Base-by-base conservation (phyloP, 306 rosid genomes). In the Echinosophora koreensis region DNA sequence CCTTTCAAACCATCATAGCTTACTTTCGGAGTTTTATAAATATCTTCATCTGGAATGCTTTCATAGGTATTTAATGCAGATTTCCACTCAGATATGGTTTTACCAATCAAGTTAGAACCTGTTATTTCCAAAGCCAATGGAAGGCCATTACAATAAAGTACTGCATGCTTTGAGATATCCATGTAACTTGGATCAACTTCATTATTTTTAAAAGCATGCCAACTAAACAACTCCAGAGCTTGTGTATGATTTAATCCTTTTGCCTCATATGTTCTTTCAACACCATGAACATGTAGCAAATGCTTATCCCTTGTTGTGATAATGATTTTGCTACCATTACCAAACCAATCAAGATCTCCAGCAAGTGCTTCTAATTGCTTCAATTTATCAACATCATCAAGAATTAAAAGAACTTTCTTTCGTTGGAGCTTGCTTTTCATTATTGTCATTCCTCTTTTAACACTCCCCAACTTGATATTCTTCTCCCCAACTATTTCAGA, bases 251-350 rank as follows among this genome's bases (percentile, higher is more conserved):
- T 17, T 11, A 78, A 47, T 49, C 13, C 63, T 73, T 78, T 14
- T 34, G n/a, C 71, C 41, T 39, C 41, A 38, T 57, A 57, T 6
- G n/a, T 12, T 57, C 55, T 72, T 72, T 18, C 17, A 16, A 64
- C 27, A 49, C 70, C 64, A 78, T 44, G 65, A 34, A 17, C 51
- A 6, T 15, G 27, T 12, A 74, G 27, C 10, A 69, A 47, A 44
- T 60, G 64, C 13, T 27, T 60, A 56, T 78, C n/a, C 61, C 65
- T 49, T 58, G 82, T 69, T 2, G 77, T 78, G 34, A 69, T 37
- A 17, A 78, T 69, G 14, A 78, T 78, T 61, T 61, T 78, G 69
- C 77, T 78, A 37, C 82, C 77, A 11, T 34, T 11, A 50, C 70
- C 70, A 70, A 69, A 70, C 82, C 77, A 78, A 28, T 44, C 34